These are phyloP conservation scores for Hypoxylon sp. DNA, from an alignment of 2,329 filamentous ascomycete species.

Conservation along the genomic window DNA sequence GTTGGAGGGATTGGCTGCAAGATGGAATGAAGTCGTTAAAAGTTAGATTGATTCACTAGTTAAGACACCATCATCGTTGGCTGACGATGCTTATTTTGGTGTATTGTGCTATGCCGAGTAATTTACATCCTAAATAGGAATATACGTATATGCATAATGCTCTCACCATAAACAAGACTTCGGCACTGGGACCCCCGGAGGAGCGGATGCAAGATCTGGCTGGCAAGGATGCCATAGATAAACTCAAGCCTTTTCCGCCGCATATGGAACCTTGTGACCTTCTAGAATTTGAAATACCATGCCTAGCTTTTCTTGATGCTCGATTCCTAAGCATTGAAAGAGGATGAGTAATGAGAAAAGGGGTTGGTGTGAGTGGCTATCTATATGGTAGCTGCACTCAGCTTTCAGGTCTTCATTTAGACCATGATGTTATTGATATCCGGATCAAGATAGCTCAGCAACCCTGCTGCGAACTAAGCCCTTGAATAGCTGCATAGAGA, in stretches of 20 bases:
- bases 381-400: no score
- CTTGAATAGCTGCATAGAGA: no score
- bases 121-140: conserved; percentile 23
- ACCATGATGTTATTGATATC: no score
- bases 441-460: no score
- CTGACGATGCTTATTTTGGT: conserved; percentile 9
- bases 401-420: no score
- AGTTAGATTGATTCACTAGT: conserved; percentile 29
- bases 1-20: conserved; percentile 1
- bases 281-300: neutral
- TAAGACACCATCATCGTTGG: conserved; percentile 20
- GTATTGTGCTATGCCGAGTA: conserved; percentile 19
- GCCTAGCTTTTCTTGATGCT: neutral
- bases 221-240: conserved; percentile 13
- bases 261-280: conserved; percentile 3
- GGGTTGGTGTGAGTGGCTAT: neutral
- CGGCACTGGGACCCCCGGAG: conserved; percentile 29
- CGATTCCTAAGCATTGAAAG: neutral
- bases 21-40: conserved; percentile 16
- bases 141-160: conserved; percentile 23
- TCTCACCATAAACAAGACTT: conserved; percentile 15
- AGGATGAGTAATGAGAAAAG: neutral
- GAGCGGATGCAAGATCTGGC: conserved; percentile 32
- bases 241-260: conserved; percentile 5
- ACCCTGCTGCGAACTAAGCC: no score